Base-by-base conservation (phyloP, 306 rosid species). In the Elaeagnus macrophylla region DNA sequence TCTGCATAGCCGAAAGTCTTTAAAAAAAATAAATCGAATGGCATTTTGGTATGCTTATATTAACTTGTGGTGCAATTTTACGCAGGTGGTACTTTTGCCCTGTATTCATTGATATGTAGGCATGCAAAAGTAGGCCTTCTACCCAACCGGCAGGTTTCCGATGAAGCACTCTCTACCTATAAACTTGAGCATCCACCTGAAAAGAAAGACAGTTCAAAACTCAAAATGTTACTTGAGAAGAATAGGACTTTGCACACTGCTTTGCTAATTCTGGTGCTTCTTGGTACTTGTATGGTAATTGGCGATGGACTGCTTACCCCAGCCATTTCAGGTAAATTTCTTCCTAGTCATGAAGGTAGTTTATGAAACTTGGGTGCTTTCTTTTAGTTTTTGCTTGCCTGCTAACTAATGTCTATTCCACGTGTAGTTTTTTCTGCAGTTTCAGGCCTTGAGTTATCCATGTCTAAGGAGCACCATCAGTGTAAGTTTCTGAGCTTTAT, bases 211-310 rank as follows among this genome's bases (percentile, higher is more conserved):
- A 69, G 71, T 56, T 84, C 96, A 5, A 69, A 51, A 69, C 66
- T 87, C 68, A 87, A 87, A 77, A 47, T 54, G 62, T 53, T 82
- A 42, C 96, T 93, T n/a, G 99, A 93, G 79, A 84, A 79, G 73
- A 66, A 81, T 74, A 84, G 75, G 70, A 60, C 71, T 60, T 68
- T 87, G 79, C 96, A 84, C 67, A 93, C 96, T 7, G 83, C 95
- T 63, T 71, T 93, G 65, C 73, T 93, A 60, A 70, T 93, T 66
- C 83, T 93, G 67, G 99, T 87, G 73, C 99, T 93, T 77, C 89
- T 93, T 56, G 99, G 99, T n/a, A 93, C 99, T 75, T 93, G 99
- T 76, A 93, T 93, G 99, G 99, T 93, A 10, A 93, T 93, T 66
- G 99, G 99, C 14, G 99, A 93, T 81, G 99, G 99, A 52, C 69